phyloP scores from a whole-genome alignment of 805 yeast genomes.

The Starmera pachycereana region DNA sequence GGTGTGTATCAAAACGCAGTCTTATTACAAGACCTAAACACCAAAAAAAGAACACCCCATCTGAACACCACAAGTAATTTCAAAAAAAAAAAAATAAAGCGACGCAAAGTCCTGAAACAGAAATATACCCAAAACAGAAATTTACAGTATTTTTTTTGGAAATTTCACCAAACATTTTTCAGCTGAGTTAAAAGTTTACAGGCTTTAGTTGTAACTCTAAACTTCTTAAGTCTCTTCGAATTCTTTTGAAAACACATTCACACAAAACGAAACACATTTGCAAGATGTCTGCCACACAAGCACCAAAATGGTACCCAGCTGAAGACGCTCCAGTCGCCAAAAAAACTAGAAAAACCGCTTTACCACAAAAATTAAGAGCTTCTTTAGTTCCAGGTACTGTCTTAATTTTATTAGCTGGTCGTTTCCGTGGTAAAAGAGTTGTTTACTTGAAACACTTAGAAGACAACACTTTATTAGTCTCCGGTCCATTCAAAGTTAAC shows the following conservation, averaged over 20 bases:
- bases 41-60: no score
- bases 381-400: conserved; percentile 97
- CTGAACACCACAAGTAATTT: neutral
- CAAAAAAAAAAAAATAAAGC: no score
- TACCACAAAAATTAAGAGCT: conserved; percentile 93
- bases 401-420: conserved; percentile 94
- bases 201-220: no score
- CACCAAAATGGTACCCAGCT: conserved; percentile 92
- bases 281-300: conserved; percentile 28
- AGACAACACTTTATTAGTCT: conserved; percentile 94
- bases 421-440: conserved; percentile 99
- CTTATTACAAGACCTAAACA: no score
- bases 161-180: no score
- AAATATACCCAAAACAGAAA: no score
- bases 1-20: no score
- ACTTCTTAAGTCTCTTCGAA: neutral
- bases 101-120: no score
- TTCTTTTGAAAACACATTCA: conserved; percentile 1
- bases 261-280: neutral
- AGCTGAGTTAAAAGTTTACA: no score
- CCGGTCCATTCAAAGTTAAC: conserved; percentile 99
- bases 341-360: conserved; percentile 81
- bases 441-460: conserved; percentile 94
- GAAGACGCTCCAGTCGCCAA: conserved; percentile 83
- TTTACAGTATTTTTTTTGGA: no score